Base-by-base conservation (phyloP, 2,329 filamentous ascomycete genomes). In the Pyricularia pennisetigena region DNA sequence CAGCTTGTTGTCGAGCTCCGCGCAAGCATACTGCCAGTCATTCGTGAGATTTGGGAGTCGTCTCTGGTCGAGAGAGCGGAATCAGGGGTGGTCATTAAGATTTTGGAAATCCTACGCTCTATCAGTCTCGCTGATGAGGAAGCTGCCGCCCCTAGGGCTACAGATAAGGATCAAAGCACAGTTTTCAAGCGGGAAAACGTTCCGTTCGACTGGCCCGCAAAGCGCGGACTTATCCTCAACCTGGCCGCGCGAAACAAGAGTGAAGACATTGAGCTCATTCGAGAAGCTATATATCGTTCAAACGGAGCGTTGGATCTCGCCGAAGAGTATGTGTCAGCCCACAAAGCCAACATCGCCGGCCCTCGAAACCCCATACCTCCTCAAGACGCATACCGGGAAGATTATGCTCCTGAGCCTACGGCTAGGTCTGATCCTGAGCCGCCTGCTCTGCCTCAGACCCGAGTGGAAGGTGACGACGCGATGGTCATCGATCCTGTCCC, bases 1-100 rank as follows among this genome's bases (percentile, higher is more conserved):
- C 94, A 97, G 73, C 90, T 98, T 68, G 81, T 97, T 16, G 88
- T 98, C 6, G 94, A 98, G 76, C 79, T 98, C 61, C 90, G 95
- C 61, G 88, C 91, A 79, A 87, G 89, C 29, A 87, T 97, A 29
- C 80, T 97, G 16, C 92, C 93, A 0, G 86, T 90, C 64, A 85
- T 95, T 59, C 85, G 86, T 68, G 85, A 89, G 64, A 85, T 98
- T 30, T 99, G 95, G 96, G 88, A 92, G 72, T 96, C 93, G 0
- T 82, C 88, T 29, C 86, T 97, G 65, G 87, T 95, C 23, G 93
- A 97, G 72, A 94, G 92, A 73, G 87, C 88, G 28, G 85, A 88
- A 26, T 10, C 35, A 29, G 30, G 59, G 1, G 90, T 94, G 61
- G 87, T 95, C 23, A 91, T 92, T 72, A 90, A 88, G 68, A 82